phyloP scores from a whole-genome alignment of 345 rosid species.

The Diplotaxis tenuifolia region DNA sequence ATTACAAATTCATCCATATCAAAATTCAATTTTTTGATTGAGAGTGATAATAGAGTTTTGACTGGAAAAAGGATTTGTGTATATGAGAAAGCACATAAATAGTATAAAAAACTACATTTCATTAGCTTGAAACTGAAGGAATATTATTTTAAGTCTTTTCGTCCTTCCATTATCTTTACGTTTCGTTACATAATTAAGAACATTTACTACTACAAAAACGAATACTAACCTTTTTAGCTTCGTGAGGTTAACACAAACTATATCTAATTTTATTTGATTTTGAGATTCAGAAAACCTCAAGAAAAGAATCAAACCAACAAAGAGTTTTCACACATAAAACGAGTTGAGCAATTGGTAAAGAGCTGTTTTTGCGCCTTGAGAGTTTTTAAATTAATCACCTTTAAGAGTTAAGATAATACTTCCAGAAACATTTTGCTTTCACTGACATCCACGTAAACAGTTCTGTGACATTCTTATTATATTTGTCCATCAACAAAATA shows the following conservation, averaged over 20 bases:
- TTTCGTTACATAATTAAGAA: neutral
- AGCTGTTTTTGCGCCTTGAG: no score
- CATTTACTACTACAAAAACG: slow-evolving; percentile 6
- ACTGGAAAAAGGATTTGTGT: neutral
- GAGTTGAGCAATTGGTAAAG: neutral
- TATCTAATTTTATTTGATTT: neutral
- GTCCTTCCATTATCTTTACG: neutral
- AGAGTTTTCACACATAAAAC: neutral
- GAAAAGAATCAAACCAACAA: slow-evolving; percentile 22
- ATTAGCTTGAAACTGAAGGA: neutral
- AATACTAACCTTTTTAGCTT: neutral
- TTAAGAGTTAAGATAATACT: no score
- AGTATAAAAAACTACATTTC: neutral
- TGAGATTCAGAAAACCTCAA: slow-evolving; percentile 6
- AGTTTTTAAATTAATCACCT: no score
- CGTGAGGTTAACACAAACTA: neutral
- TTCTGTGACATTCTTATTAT: neutral
- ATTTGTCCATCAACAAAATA: no score
- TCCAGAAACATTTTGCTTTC: slow-evolving; percentile 14
- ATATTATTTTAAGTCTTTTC: neutral
- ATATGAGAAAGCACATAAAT: neutral
- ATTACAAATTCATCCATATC: no score
- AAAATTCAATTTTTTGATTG: no score
- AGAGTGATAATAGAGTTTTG: neutral
- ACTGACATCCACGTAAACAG: slow-evolving; percentile 10